Conservation (phyloP, 352 stramenopile genomes). For the Phytophthora europaea region DNA sequence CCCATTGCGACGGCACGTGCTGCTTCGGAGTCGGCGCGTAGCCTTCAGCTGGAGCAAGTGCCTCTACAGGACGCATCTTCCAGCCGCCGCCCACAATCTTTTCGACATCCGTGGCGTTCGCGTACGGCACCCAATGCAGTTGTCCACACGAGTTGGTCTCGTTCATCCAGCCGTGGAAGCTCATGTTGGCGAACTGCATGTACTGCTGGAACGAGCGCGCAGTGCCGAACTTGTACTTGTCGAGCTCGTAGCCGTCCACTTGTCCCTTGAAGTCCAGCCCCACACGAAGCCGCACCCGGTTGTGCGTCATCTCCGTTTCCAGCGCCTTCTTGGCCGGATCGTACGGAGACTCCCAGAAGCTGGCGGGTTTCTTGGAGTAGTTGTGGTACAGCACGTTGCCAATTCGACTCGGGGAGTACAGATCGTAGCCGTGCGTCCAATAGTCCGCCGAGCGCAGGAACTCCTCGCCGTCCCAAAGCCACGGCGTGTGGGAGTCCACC, state of each 20-base stretch:
- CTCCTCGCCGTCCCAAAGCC: slow-evolving; percentile 73
- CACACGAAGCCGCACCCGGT: slow-evolving; percentile 58
- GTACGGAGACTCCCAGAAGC: slow-evolving; percentile 59
- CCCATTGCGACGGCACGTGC: slow-evolving; percentile 13
- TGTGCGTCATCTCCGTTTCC: slow-evolving; percentile 59
- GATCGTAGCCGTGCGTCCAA: slow-evolving; percentile 72
- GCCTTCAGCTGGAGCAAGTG: slow-evolving; percentile 15
- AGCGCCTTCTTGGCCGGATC: slow-evolving; percentile 43
- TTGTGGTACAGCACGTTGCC: slow-evolving; percentile 74
- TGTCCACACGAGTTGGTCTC: slow-evolving; percentile 66
- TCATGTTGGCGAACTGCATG: slow-evolving; percentile 63
- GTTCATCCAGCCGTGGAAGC: slow-evolving; percentile 53
- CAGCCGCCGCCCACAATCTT: slow-evolving; percentile 52
- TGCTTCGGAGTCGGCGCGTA: slow-evolving; percentile 11
- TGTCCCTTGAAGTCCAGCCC: slow-evolving; percentile 59
- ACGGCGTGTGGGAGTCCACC: slow-evolving; percentile 76
- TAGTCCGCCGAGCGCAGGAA: slow-evolving; percentile 64
- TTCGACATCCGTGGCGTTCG: slow-evolving; percentile 52
- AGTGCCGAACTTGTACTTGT: slow-evolving; percentile 59
- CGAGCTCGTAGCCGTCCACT: slow-evolving; percentile 60
- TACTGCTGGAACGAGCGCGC: slow-evolving; percentile 63
- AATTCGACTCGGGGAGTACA: slow-evolving; percentile 63
- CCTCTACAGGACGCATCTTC: slow-evolving; percentile 31
- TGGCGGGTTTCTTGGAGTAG: slow-evolving; percentile 66
- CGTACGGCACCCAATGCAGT: slow-evolving; percentile 71